Base-by-base conservation (phyloP, 2,329 filamentous ascomycete species). In the Thelonectria olida region DNA sequence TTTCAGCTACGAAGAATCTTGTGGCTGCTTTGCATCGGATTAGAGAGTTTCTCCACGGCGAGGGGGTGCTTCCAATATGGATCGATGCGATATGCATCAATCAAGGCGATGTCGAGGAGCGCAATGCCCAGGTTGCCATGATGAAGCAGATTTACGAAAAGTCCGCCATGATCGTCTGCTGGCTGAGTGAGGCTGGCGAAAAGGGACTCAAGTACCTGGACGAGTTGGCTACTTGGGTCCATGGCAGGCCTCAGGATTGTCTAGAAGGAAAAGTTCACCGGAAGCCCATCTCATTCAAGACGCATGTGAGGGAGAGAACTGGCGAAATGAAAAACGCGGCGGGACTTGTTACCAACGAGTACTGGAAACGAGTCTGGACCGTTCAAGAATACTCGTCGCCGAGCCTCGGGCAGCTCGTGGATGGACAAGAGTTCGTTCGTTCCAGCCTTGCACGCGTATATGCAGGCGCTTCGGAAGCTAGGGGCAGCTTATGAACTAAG, bases 11-110 rank as follows among this genome's bases (percentile, higher is more conserved):
- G 15, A 39, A 41, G 22, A 52, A 52, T 13, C 25, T 52, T 10
- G 34, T 41, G 36, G 15, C 34, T 7, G 34, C 34, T 12, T 23
- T 52, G 17, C 36, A 42, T 15, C 34, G 10, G 12, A n/a, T 52
- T n/a, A 20, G 36, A 12, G 23, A 41, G 34, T 22, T 50, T 15
- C 47, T 50, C 23, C 47, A 19, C 12, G 49, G n/a, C 5, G 22
- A 41, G 5, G 36, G 42, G 36, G 28, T 36, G 9, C 22, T 39
- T 7, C n/a, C 49, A 12, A 22, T 52, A 12, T 52, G 49, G 49
- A 39, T 52, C 15, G 49, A 52, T n/a, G 34, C 36, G 34, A 52
- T 52, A 38, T 52, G 49, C 34, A 52, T 52, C 22, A 41, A 52
- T 13, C 49, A 52, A 10, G 22, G 7, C 2, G 34, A 41, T 23